Base-by-base conservation (phyloP, 106 monocot genomes). In the Apostasia ramifera region DNA sequence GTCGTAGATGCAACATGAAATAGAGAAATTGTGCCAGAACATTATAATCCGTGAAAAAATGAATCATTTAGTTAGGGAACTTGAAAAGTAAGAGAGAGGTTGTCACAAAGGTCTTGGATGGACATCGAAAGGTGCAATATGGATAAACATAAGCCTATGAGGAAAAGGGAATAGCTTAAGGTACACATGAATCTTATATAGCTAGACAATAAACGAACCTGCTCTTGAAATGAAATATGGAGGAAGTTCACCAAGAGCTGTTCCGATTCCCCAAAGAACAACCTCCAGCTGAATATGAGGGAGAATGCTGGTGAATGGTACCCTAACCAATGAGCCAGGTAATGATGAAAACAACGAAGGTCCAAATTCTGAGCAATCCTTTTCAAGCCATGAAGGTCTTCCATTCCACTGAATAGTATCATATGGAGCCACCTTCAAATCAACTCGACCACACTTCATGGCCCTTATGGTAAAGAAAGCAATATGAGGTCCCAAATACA, bases 211-310 rank as follows among this genome's bases (percentile, higher is more conserved):
- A 53, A 72, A 61, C 9, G 26, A 12, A 97, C 95, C 95, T 79
- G 95, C 89, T 86, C 84, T 89, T 61, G 95, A 86, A 63, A 97
- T 86, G 76, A 97, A 97, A 81, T 97, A 97, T 44, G 95, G 95
- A 64, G 95, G 95, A 78, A 97, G 89, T 70, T 97, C 95, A 43
- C 95, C 95, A 54, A 97, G 89, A 14, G 95, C 89, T 82, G 95
- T 97, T 72, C 95, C 95, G 40, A 97, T 43, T 42, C 95, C 95
- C 95, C 95, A 97, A 12, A 97, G 89, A 67, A 97, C 64, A 60
- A 92, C 95, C 75, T 97, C 95, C 5, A 89, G 76, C 71, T 89
- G 89, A 73, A 97, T 82, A 51, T 97, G 86, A 66, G 84, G 79
- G 6, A 97, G 86, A 73, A 97, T 77, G 71, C 76, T 89, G 49